These are phyloP conservation scores for Herpetospermum pedunculosum DNA, from an alignment of 306 rosid species.

Conservation along the genomic window DNA sequence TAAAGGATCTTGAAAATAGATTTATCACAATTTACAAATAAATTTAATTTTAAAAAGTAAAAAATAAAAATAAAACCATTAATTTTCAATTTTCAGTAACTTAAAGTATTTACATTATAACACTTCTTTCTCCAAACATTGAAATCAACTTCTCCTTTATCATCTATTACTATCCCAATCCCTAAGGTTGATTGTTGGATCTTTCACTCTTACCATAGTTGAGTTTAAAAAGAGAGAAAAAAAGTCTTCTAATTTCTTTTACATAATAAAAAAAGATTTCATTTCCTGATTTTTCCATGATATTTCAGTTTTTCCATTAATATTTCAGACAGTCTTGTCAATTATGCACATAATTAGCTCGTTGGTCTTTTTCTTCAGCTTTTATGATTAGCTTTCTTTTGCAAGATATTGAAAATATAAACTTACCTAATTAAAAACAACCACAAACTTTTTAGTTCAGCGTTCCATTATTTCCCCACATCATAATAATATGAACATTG, in stretches of 20 bases:
- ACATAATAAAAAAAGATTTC: no score
- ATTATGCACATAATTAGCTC: not conserved
- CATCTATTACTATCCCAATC: not conserved
- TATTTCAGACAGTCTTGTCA: not conserved
- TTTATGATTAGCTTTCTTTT: not conserved
- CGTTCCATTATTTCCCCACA: slow-evolving; percentile 1
- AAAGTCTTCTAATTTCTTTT: no score
- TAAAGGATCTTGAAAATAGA: not conserved
- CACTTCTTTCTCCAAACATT: not conserved
- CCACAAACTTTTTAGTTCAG: not conserved
- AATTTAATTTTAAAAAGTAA: no score
- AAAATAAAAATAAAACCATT: not conserved
- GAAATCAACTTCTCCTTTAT: not conserved
- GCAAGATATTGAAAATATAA: not conserved
- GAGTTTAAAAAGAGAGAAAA: no score
- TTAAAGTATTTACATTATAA: not conserved
- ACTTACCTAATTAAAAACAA: slow-evolving; percentile 3
- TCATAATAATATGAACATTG: not conserved
- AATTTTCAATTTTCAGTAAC: not conserved
- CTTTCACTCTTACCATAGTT: no score
- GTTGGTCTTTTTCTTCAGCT: not conserved
- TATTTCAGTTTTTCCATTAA: not conserved
- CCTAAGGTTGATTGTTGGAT: no score
- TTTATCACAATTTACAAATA: not conserved
- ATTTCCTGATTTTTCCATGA: no score